Base-by-base conservation (phyloP, 768 basidiomycete species). In the Boletus rubroflammeus region DNA sequence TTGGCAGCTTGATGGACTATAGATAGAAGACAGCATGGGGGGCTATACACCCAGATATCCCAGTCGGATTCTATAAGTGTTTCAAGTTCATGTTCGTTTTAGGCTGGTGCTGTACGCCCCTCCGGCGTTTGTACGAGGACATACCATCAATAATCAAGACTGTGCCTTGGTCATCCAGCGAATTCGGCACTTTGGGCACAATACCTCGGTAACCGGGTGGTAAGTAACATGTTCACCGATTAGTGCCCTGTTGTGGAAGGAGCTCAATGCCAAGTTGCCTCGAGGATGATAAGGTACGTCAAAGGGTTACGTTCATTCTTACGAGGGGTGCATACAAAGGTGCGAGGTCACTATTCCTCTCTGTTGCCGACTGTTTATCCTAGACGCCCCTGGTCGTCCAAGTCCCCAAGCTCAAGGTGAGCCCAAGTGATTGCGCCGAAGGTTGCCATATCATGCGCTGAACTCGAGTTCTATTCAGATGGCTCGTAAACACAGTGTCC, bases 251-350 rank as follows among this genome's bases (percentile, higher is more conserved):
- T 15, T 21, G 23, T 14, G 23, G 23, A 41, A 23, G 23, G 6
- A 10, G 32, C 14, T 48, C 34, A 19, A 26, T 41, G 8, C 34
- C 10, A 17, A 13, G 45, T 38, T 41, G 39, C 51, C 47, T 57
- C 47, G 43, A 41, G 47, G 56, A 35, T 15, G 47, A 48, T 34
- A 44, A 50, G 53, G 36, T 40, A 44, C 41, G 3, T 45, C 13
- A 29, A 21, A 13, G 28, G 28, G 34, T 45, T 52, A 51, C 55
- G 46, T 51, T 52, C 34, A 25, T 19, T 19, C 17, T 47, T 51
- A 48, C 36, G 31, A 35, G 36, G 25, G 21, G 31, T 8, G 13
- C 34, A 47, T 53, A 34, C 38, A 36, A 51, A 21, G 19, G 29
- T 39, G 41, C 28, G 15, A 17, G 11, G 25, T 29, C 19, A 5